Percentiles rank a stretch among this genome's conserved stretches.
These are phyloP conservation scores for Theobroma cacao DNA, from an alignment of 345 rosid genomes.

Conservation along the genomic window DNA sequence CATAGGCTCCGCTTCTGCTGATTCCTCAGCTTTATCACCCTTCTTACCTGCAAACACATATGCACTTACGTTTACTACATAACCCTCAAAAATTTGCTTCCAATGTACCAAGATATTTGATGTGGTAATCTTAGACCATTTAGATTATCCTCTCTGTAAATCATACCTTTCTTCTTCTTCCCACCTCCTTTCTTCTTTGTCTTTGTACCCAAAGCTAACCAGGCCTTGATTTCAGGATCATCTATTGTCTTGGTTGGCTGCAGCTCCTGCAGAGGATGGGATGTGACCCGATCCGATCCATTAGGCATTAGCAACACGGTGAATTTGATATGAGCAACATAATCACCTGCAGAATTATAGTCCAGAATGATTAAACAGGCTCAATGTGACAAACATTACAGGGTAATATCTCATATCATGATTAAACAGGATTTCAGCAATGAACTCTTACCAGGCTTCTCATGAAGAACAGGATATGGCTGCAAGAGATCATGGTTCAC, in stretches of 20 bases:
- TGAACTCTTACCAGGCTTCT: slow-evolving; percentile 70
- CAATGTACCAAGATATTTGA: not conserved
- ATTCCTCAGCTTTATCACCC: slow-evolving; percentile 58
- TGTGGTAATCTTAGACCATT: not conserved
- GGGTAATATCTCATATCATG: not conserved
- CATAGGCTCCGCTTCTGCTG: slow-evolving; percentile 56
- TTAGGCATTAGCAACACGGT: slow-evolving; percentile 95
- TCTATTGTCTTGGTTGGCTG: slow-evolving; percentile 69
- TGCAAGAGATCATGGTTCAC: slow-evolving; percentile 94
- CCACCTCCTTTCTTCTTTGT: slow-evolving; percentile 98
- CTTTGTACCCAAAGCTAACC: slow-evolving; percentile 89
- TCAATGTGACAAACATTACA: not conserved
- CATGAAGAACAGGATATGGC: slow-evolving; percentile 95
- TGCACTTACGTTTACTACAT: not conserved
- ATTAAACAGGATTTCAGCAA: not conserved
- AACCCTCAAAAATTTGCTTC: not conserved
- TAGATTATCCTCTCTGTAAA: no score
- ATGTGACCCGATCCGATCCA: slow-evolving; percentile 88
- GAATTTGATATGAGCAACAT: slow-evolving; percentile 88
- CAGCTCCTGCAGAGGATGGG: slow-evolving; percentile 77
- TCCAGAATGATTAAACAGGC: not conserved
- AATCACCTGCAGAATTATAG: slow-evolving; percentile 57
- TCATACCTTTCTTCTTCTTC: slow-evolving; percentile 92
- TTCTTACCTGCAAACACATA: slow-evolving; percentile 58
- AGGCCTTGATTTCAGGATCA: slow-evolving; percentile 92